Conservation (phyloP, 768 basidiomycete genomes). For the Tricholoma bakamatsutake region DNA sequence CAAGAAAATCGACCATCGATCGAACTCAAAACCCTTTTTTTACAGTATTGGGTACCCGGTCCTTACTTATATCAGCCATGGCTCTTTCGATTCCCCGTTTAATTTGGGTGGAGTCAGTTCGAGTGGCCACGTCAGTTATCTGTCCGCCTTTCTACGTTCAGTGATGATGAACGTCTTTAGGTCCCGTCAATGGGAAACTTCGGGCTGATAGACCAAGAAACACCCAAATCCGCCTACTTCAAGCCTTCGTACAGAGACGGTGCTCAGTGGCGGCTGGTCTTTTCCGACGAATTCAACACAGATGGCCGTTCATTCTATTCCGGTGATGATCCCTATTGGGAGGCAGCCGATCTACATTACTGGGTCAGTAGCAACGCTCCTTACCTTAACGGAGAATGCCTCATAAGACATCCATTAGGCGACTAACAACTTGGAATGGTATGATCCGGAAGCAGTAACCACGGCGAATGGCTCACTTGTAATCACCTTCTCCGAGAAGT, state of each 20-base stretch:
- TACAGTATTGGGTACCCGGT: constrained; percentile 46
- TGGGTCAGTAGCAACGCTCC: constrained; percentile 41
- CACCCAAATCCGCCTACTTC: constrained; percentile 49
- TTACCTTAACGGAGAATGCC: neutral
- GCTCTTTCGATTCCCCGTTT: constrained; percentile 10
- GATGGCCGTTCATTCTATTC: constrained; percentile 75
- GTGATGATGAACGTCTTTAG: constrained; percentile 26
- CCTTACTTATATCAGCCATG: constrained; percentile 18
- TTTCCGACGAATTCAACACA: constrained; percentile 77
- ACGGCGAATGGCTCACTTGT: constrained; percentile 67
- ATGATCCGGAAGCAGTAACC: constrained; percentile 70
- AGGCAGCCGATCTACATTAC: constrained; percentile 73
- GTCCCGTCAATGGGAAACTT: constrained; percentile 59
- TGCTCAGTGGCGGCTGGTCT: constrained; percentile 51
- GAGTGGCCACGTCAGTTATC: constrained; percentile 48
- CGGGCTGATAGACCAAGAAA: constrained; percentile 54
- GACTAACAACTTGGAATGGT: constrained; percentile 81
- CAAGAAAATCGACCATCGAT: too few relatives aligned
- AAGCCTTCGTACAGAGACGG: constrained; percentile 57
- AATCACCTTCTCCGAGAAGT: constrained; percentile 56
- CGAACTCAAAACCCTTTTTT: neutral
- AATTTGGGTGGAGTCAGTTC: constrained; percentile 57
- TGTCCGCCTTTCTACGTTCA: constrained; percentile 15
- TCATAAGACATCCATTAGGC: constrained; percentile 29
- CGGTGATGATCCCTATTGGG: constrained; percentile 84